Base-by-base conservation (phyloP, 148 eudicot genomes). In the Agrostemma githago region DNA sequence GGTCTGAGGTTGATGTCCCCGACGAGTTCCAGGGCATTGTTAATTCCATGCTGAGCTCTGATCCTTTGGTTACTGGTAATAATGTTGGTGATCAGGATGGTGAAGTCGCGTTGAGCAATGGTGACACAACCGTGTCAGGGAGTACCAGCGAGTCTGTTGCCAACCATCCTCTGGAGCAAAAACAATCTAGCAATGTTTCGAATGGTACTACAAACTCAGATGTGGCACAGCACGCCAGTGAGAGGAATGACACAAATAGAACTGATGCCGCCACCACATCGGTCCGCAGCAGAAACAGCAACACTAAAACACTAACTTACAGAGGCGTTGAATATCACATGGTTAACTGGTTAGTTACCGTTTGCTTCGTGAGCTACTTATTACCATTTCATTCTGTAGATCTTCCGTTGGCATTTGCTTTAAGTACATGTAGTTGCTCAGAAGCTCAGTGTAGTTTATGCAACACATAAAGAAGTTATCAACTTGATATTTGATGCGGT, bases 1-100 rank as follows among this genome's bases (percentile, higher is more conserved):
- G 99, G 99, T 83, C 86, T 68, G 97, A 96, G 83, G 87, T 90
- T 48, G 99, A 96, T 81, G 99, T 92, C 59, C 99, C 97, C 19
- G 92, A 87, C 76, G 99, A 96, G 78, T 96, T 92, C 77, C 99
- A 96, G 82, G 82, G 88, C 76, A 96, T 96, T 74, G 90, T 86
- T 74, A 80, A 79, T 76, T 90, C 94, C 70, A 79, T 92, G 72
- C 78, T 79, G 82, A 76, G 77, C 72, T 82, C 87, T 70, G 89
- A 89, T 82, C 72, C 86, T 77, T 60, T 73, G 16, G n/a, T 57
- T 59, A 48, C 79, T 58, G 90, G 75, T 64, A 65, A 48, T 16
- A 57, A 63, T 59, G 86, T 68, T 77, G 86, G 66, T 57, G 68
- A 61, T 79, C 71, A 78, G 57, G 85, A 58, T 65, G 69, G 62